Percentiles rank a stretch among this genome's conserved stretches.
These are phyloP conservation scores for Hirsutella rhossiliensis DNA, from an alignment of 2,329 filamentous ascomycete species.

Conservation along the genomic window DNA sequence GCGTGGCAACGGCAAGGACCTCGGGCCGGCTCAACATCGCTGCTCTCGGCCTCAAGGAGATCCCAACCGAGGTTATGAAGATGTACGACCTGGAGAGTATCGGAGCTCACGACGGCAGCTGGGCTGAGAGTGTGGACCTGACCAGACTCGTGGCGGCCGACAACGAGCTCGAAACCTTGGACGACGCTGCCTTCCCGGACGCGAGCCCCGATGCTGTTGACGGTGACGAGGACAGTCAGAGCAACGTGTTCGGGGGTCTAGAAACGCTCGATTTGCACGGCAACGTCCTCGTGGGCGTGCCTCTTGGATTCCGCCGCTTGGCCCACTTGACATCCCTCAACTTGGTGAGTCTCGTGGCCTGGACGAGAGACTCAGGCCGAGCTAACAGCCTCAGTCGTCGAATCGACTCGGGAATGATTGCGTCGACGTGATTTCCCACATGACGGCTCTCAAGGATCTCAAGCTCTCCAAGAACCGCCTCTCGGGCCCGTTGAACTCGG, in stretches of 20 bases:
- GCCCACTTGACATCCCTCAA: slow-evolving; percentile 70
- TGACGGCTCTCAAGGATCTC: slow-evolving; percentile 62
- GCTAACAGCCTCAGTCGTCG: slow-evolving; percentile 45
- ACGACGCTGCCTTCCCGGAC: slow-evolving; percentile 71
- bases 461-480: slow-evolving; percentile 71
- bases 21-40: slow-evolving; percentile 83
- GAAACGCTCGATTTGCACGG: slow-evolving; percentile 79
- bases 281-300: slow-evolving; percentile 62
- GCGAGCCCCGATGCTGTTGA: slow-evolving; percentile 41
- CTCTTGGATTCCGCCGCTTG: slow-evolving; percentile 63
- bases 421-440: slow-evolving; percentile 62
- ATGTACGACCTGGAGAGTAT: slow-evolving; percentile 79
- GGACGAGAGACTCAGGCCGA: background rate
- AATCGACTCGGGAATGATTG: slow-evolving; percentile 67
- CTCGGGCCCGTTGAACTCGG: slow-evolving; percentile 51
- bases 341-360: slow-evolving; percentile 40
- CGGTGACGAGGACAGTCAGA: slow-evolving; percentile 53
- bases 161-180: slow-evolving; percentile 69
- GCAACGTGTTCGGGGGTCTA: slow-evolving; percentile 69
- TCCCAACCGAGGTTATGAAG: slow-evolving; percentile 71
- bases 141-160: slow-evolving; percentile 77
- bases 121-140: slow-evolving; percentile 87
- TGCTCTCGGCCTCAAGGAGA: slow-evolving; percentile 64
- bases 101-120: slow-evolving; percentile 52
- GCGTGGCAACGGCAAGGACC: slow-evolving; percentile 59